Conservation (phyloP, 1,284 basidiomycete species). For the Cerrena zonata region DNA sequence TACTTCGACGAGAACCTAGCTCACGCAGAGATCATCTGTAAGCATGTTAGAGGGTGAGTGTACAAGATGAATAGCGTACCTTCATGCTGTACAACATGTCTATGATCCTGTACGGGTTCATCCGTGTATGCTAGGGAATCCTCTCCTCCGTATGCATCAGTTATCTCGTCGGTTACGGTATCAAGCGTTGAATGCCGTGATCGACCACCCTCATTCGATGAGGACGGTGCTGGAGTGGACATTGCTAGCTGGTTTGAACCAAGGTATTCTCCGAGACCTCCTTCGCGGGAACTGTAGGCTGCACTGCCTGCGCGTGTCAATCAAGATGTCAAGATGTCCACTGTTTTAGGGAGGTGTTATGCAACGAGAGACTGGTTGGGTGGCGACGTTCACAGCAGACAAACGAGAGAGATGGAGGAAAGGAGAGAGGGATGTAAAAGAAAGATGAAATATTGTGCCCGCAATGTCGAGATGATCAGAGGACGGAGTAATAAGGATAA, state of each 20-base stretch:
- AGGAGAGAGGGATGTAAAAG: background rate
- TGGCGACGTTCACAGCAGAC: background rate
- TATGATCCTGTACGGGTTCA: background rate
- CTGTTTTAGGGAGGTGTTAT: slow-evolving; percentile 8
- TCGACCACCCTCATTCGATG: background rate
- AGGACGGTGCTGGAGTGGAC: background rate
- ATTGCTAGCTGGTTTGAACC: background rate
- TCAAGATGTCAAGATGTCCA: background rate
- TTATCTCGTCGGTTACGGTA: background rate
- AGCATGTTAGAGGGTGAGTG: background rate
- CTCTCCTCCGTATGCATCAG: background rate
- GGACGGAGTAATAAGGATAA: background rate
- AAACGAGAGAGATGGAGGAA: background rate
- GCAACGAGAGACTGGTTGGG: slow-evolving; percentile 1
- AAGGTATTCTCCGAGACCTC: background rate
- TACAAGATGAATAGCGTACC: background rate
- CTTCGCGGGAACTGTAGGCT: background rate
- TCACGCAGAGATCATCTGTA: background rate
- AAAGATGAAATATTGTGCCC: too few relatives aligned
- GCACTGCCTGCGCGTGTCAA: background rate
- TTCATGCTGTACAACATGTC: background rate
- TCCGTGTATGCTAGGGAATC: background rate
- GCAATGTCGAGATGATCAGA: background rate
- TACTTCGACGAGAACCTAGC: background rate
- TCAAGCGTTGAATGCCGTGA: background rate